A percentile compares a stretch with the other conserved stretches of the same genome.
These are phyloP conservation scores for Harringtonia lauricola DNA, from an alignment of 2,329 filamentous ascomycete species.

Conservation along the genomic window DNA sequence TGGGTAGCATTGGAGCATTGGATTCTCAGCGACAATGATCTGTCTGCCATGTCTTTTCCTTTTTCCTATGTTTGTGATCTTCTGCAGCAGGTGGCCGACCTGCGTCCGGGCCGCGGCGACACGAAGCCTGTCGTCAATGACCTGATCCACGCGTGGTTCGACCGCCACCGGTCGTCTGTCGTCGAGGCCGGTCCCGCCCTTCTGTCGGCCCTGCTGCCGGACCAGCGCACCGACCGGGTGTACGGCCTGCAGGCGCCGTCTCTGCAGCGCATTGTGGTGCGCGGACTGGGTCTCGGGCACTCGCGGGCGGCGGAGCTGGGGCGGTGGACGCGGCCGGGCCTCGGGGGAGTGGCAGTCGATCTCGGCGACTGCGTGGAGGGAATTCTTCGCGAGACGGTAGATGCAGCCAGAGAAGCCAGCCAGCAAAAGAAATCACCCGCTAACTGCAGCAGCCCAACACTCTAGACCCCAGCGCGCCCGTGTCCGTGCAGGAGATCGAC, in stretches of 20 bases:
- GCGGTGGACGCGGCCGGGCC: conserved; percentile 46
- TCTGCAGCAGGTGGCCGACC: conserved; percentile 52
- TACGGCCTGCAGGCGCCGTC: conserved; percentile 55
- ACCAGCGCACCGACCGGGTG: conserved; percentile 65
- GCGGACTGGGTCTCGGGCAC: conserved; percentile 52
- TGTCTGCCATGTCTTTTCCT: conserved; percentile 43
- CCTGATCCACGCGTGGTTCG: conserved; percentile 57
- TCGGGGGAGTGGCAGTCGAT: conserved; percentile 58
- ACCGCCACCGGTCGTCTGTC: conserved; percentile 36
- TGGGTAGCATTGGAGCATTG: too few relatives aligned
- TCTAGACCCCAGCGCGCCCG: conserved; percentile 20
- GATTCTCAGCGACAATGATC: not conserved
- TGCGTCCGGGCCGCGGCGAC: conserved; percentile 20
- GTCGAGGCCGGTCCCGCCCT: conserved; percentile 47
- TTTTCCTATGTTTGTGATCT: conserved; percentile 67
- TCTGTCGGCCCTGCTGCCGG: conserved; percentile 65
- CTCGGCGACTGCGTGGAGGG: conserved; percentile 60
- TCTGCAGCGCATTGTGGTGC: conserved; percentile 56
- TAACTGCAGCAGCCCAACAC: conserved; percentile 36
- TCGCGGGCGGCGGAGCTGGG: conserved; percentile 51
- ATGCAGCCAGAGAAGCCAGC: too few relatives aligned
- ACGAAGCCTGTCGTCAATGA: not conserved
- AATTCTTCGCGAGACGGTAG: conserved; percentile 52
- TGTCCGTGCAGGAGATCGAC: conserved; percentile 67
- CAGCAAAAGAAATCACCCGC: too few relatives aligned